Evolutionary conservation across 2,329 filamentous ascomycete genomes (phyloP).

Genomic region (Trichoderma atroviride): DNA sequence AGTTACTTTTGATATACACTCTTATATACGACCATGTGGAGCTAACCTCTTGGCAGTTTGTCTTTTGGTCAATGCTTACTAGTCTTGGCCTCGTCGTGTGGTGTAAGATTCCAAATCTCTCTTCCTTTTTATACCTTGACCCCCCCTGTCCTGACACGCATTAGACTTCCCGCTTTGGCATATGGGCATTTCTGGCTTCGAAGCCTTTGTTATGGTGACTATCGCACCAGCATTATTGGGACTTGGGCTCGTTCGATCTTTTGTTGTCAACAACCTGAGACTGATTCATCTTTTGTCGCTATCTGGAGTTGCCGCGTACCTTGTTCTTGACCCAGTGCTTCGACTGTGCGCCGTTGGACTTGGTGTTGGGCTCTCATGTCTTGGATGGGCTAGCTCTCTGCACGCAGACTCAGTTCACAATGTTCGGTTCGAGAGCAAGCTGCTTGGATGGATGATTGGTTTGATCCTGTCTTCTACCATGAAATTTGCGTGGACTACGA

Average conservation of each 20-base stretch:
- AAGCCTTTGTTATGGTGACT: constrained; percentile 83
- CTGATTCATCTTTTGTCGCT: constrained; percentile 77
- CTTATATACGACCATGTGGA: neutral
- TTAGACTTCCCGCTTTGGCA: constrained; percentile 94
- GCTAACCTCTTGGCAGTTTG: constrained; percentile 59
- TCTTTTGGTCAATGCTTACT: constrained; percentile 95
- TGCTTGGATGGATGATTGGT: constrained; percentile 79
- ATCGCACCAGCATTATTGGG: constrained; percentile 79
- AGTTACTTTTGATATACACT: constrained; percentile 38
- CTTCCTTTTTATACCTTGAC: neutral
- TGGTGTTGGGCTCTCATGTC: constrained; percentile 75
- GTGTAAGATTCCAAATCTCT: constrained; percentile 63
- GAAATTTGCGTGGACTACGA: constrained; percentile 92
- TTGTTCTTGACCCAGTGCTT: constrained; percentile 69
- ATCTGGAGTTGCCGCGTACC: constrained; percentile 76
- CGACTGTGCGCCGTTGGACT: constrained; percentile 83
- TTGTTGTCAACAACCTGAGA: constrained; percentile 70
- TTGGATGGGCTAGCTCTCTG: constrained; percentile 83
- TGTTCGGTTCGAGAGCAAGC: constrained; percentile 75
- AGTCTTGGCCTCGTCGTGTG: constrained; percentile 87
- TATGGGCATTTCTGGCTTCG: constrained; percentile 98
- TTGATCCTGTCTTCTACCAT: constrained; percentile 82
- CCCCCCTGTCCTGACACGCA: constrained; percentile 28
- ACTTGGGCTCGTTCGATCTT: constrained; percentile 67
- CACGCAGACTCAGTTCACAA: constrained; percentile 76